Evolutionary conservation across 352 stramenopile species (phyloP).

Genomic region (Pythium utonaiense): DNA sequence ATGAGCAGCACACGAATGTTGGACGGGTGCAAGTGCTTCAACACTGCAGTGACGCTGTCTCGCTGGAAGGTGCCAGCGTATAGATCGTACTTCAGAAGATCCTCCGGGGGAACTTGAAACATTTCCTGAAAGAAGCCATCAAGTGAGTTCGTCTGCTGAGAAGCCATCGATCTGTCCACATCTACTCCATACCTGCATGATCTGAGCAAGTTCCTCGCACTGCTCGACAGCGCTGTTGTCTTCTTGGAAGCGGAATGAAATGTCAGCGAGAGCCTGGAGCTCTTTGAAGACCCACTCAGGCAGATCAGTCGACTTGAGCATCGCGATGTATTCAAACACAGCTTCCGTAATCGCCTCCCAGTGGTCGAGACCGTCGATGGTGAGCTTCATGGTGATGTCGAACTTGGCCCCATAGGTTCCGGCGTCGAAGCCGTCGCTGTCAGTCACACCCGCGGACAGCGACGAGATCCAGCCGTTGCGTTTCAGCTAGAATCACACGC

Average conservation of each 20-base stretch:
- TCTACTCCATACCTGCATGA: slow-evolving; percentile 13
- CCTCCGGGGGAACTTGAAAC: too few species aligned
- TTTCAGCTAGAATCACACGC: too few species aligned
- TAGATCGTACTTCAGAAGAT: too few species aligned
- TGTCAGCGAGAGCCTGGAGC: slow-evolving; percentile 22
- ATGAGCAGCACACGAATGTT: too few species aligned
- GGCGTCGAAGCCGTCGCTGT: slow-evolving; percentile 23
- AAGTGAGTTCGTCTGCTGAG: too few species aligned
- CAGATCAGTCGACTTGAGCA: slow-evolving; percentile 4
- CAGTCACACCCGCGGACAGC: too few species aligned
- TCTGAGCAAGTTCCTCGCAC: background rate
- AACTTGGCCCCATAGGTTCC: slow-evolving; percentile 30
- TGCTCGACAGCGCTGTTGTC: slow-evolving; percentile 20
- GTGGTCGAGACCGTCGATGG: slow-evolving; percentile 23
- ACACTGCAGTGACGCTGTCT: too few species aligned
- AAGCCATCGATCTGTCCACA: slow-evolving; percentile 25
- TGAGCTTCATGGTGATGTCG: slow-evolving; percentile 22
- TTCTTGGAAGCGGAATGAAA: slow-evolving; percentile 33
- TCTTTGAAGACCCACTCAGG: slow-evolving; percentile 27
- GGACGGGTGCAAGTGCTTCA: too few species aligned
- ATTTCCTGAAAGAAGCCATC: too few species aligned
- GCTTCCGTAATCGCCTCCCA: slow-evolving; percentile 22
- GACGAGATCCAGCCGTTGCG: slow-evolving; percentile 30
- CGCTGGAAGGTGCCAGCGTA: too few species aligned
- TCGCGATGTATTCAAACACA: slow-evolving; percentile 28